These are phyloP conservation scores for Puccinia hordei DNA, from an alignment of 1,284 basidiomycete genomes.

Conservation along the genomic window DNA sequence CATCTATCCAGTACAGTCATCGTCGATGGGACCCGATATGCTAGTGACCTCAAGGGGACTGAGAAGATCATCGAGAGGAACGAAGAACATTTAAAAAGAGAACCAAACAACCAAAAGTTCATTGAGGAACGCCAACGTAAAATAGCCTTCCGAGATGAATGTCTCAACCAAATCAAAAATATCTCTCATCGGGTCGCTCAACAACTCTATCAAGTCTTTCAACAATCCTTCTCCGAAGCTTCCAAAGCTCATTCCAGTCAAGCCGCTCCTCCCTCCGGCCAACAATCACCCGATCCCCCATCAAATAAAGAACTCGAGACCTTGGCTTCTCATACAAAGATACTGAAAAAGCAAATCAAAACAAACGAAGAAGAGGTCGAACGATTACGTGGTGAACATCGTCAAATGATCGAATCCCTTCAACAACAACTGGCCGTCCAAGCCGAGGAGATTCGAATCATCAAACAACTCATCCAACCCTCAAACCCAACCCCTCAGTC, in stretches of 20 bases:
- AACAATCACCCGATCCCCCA: background rate
- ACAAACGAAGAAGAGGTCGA: slow-evolving; percentile 18
- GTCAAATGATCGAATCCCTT: slow-evolving; percentile 7
- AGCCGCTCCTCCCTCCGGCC: background rate
- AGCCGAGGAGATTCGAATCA: background rate
- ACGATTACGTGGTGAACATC: background rate
- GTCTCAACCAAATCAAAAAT: background rate
- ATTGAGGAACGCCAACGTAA: background rate
- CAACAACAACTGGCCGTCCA: slow-evolving; percentile 8
- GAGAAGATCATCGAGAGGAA: slow-evolving; percentile 2
- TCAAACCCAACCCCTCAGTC: background rate
- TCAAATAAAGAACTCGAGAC: background rate
- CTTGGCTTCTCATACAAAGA: background rate
- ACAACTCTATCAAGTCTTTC: slow-evolving; percentile 4
- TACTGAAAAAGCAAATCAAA: slow-evolving; percentile 25
- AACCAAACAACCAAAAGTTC: background rate
- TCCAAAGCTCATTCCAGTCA: background rate
- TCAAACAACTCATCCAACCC: background rate
- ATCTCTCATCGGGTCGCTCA: background rate
- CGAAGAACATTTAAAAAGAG: background rate
- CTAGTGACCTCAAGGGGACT: slow-evolving; percentile 8
- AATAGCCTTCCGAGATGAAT: background rate
- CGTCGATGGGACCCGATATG: slow-evolving; percentile 5
- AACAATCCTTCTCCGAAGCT: background rate
- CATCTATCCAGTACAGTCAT: background rate